Conservation (phyloP, 805 yeast genomes). For the Cyberlindnera misumaiensis region DNA sequence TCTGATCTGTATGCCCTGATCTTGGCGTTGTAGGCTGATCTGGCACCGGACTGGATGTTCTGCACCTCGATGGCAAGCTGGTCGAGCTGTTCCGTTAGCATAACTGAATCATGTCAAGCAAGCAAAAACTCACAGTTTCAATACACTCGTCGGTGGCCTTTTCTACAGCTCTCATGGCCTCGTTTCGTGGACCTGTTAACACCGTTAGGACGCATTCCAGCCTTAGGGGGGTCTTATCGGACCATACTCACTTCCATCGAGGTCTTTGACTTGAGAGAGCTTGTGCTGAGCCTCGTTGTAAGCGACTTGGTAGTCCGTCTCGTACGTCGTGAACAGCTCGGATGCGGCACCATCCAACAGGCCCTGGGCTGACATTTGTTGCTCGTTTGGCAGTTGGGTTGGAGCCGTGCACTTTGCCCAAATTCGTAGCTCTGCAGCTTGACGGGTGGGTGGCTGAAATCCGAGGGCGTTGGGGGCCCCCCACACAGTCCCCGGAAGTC, state of each 20-base stretch:
- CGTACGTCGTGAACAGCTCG: conserved; percentile 27
- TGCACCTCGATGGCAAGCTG: conserved; percentile 86
- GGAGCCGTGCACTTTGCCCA: no score
- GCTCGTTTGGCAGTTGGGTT: no score
- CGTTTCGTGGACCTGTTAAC: conserved; percentile 40
- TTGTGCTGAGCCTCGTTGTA: conserved; percentile 64
- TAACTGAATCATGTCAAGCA: not conserved
- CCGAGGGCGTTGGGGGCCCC: no score
- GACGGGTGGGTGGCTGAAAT: no score
- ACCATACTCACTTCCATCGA: conserved; percentile 34
- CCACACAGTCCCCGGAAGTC: no score
- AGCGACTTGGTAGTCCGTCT: conserved; percentile 47
- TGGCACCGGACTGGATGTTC: conserved; percentile 63
- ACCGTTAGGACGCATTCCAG: conserved; percentile 1
- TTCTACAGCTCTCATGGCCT: conserved; percentile 54
- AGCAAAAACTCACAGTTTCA: conserved; percentile 41
- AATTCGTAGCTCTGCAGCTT: no score
- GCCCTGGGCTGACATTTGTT: conserved; percentile 23
- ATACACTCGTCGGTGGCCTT: conserved; percentile 71
- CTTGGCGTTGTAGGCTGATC: conserved; percentile 69
- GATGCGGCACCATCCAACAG: conserved; percentile 19
- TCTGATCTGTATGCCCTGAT: conserved; percentile 64
- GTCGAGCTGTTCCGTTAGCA: conserved; percentile 50
- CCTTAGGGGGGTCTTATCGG: conserved; percentile 5
- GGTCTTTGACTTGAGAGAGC: conserved; percentile 45